A percentile compares a stretch with the other conserved stretches of the same genome.
phyloP scores from a whole-genome alignment of 2,329 filamentous ascomycete species.

The Ceratocystis cubensis region DNA sequence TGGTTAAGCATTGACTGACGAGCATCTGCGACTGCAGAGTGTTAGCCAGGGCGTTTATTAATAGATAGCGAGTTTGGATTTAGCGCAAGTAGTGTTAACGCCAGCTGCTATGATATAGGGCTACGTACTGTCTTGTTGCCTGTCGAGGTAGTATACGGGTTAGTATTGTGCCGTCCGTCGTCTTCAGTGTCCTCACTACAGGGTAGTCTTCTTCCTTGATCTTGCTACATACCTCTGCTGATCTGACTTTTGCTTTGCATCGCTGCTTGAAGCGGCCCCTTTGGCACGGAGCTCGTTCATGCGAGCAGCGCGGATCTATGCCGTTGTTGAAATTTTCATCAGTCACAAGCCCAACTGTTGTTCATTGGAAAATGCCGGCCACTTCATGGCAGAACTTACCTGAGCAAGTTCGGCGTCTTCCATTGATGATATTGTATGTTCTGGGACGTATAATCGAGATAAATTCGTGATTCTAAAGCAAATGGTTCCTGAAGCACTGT shows the following conservation, averaged over 20 bases:
- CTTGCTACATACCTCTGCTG: conserved; percentile 25
- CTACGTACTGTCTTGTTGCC: conserved; percentile 27
- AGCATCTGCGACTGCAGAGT: conserved; percentile 43
- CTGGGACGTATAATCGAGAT: too few relatives aligned
- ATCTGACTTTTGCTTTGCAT: conserved; percentile 48
- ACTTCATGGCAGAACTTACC: conserved; percentile 23
- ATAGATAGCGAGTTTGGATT: neutral
- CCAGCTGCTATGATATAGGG: neutral
- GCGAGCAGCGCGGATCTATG: conserved; percentile 77
- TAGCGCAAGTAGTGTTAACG: neutral
- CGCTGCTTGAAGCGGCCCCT: conserved; percentile 39
- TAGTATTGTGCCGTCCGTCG: neutral
- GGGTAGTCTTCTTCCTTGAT: neutral
- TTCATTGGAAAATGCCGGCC: neutral
- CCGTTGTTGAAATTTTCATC: neutral
- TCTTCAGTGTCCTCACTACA: conserved; percentile 22
- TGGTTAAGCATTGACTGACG: conserved; percentile 70
- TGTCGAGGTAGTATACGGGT: neutral
- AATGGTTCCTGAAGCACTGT: too few relatives aligned
- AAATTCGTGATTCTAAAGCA: too few relatives aligned
- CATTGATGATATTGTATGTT: conserved; percentile 26
- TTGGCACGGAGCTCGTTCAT: conserved; percentile 83
- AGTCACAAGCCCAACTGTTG: neutral
- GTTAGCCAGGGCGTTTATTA: neutral
- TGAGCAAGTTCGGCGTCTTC: conserved; percentile 36